phyloP scores from a whole-genome alignment of 495 filamentous ascomycete species.

The Bathelium albidoporum region DNA sequence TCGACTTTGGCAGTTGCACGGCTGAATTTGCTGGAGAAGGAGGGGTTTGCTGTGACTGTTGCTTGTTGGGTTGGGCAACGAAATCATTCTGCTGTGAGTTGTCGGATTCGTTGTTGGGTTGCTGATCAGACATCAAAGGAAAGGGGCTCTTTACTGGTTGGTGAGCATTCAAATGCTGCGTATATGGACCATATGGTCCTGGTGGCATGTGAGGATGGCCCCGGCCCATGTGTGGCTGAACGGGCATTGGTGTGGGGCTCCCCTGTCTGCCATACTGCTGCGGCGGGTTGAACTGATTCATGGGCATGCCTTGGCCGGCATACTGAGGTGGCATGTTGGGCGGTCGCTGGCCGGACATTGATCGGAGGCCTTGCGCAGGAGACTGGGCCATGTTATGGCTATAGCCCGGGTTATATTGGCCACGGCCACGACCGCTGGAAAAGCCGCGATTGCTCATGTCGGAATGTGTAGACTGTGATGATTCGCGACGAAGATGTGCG shows the following conservation, averaged over 20 bases:
- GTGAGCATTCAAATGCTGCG: slow-evolving; percentile 40
- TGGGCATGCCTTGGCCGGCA: slow-evolving; percentile 17
- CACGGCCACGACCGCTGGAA: slow-evolving; percentile 58
- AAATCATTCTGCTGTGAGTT: not conserved
- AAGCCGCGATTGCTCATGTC: slow-evolving; percentile 57
- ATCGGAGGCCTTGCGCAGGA: slow-evolving; percentile 50
- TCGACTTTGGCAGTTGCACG: not conserved
- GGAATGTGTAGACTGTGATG: slow-evolving; percentile 67
- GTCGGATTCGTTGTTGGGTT: not conserved
- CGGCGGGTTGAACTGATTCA: not conserved
- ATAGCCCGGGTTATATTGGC: slow-evolving; percentile 36
- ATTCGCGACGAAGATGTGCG: slow-evolving; percentile 70
- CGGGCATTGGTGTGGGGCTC: slow-evolving; percentile 61
- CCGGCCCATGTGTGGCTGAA: slow-evolving; percentile 60
- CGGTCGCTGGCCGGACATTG: slow-evolving; percentile 52
- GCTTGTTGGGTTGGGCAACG: not conserved
- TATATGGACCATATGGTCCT: slow-evolving; percentile 43
- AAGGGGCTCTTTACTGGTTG: slow-evolving; percentile 57
- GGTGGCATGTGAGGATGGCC: slow-evolving; percentile 21
- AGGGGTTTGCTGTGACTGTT: not conserved
- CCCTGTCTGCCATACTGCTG: slow-evolving; percentile 19
- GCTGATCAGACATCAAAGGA: slow-evolving; percentile 33
- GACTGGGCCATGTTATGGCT: slow-evolving; percentile 58
- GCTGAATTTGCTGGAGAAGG: slow-evolving; percentile 1
- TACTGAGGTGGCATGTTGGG: slow-evolving; percentile 55